Conservation (phyloP, 805 yeast genomes). For the Kregervanrija delftensis region DNA sequence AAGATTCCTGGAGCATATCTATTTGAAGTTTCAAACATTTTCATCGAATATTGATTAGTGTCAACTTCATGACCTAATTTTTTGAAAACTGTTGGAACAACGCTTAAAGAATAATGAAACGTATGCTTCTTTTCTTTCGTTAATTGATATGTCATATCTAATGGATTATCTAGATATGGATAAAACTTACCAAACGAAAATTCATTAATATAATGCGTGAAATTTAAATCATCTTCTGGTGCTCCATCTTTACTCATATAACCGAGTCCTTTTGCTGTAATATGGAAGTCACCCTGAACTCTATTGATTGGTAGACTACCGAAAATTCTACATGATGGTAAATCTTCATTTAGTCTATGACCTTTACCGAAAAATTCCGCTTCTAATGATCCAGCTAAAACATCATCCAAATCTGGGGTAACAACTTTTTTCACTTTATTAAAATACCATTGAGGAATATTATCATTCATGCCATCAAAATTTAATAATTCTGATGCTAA, state of each 20-base stretch:
- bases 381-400: slow-evolving; percentile 56
- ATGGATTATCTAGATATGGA: slow-evolving; percentile 82
- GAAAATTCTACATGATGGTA: slow-evolving; percentile 80
- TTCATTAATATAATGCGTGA: slow-evolving; percentile 80
- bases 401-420: slow-evolving; percentile 61
- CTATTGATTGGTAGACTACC: slow-evolving; percentile 81
- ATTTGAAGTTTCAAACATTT: slow-evolving; percentile 31
- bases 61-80: slow-evolving; percentile 66
- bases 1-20: slow-evolving; percentile 65
- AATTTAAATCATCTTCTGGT: slow-evolving; percentile 51
- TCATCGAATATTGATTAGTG: slow-evolving; percentile 80
- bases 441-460: slow-evolving; percentile 42
- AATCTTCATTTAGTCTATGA: slow-evolving; percentile 38
- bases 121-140: slow-evolving; percentile 42
- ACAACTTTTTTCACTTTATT: slow-evolving; percentile 37
- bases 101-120: slow-evolving; percentile 62
- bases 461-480: slow-evolving; percentile 57
- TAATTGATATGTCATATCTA: slow-evolving; percentile 64
- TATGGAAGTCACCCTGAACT: slow-evolving; percentile 79
- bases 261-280: slow-evolving; percentile 71
- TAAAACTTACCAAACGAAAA: slow-evolving; percentile 87
- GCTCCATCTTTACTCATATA: slow-evolving; percentile 39
- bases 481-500: slow-evolving; percentile 71
- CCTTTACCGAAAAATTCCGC: slow-evolving; percentile 54
- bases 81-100: slow-evolving; percentile 76